A percentile compares a stretch with the other conserved stretches of the same genome.
These are phyloP conservation scores for Rubia peregrina DNA, from an alignment of 305 asterid genomes.

Conservation along the genomic window DNA sequence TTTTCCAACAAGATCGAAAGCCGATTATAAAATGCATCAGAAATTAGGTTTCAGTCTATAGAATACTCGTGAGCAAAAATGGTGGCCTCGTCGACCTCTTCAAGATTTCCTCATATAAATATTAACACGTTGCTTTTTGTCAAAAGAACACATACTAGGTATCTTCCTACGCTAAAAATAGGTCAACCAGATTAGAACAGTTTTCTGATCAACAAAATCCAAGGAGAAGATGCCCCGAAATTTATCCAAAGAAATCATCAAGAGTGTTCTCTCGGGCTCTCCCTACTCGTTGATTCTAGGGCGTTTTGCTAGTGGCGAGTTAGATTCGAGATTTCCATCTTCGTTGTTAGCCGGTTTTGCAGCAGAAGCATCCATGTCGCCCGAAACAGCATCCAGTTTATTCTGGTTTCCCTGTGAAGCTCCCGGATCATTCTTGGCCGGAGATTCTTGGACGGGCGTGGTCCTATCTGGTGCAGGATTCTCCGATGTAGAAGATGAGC, in stretches of 20 bases:
- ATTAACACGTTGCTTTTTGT: constrained; percentile 1
- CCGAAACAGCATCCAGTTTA: constrained; percentile 20
- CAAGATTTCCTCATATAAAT: constrained; percentile 1
- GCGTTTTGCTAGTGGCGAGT: constrained; percentile 55
- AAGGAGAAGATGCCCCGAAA: constrained; percentile 3
- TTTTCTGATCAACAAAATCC: constrained; percentile 4
- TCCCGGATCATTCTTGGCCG: constrained; percentile 25
- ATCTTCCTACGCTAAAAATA: constrained; percentile 7
- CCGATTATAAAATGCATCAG: neutral
- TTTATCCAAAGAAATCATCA: constrained; percentile 12
- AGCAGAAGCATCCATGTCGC: constrained; percentile 18
- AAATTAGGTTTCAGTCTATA: neutral
- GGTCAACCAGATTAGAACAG: constrained; percentile 6
- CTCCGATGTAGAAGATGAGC: constrained; percentile 39
- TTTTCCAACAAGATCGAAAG: neutral
- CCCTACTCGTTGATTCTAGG: constrained; percentile 41
- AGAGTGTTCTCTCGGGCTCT: constrained; percentile 4
- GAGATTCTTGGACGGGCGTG: constrained; percentile 31
- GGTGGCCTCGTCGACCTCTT: constrained; percentile 6
- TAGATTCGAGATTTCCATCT: constrained; percentile 29
- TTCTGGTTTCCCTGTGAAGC: constrained; percentile 23
- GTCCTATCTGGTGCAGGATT: constrained; percentile 30
- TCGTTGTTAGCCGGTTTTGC: constrained; percentile 24
- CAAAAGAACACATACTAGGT: constrained; percentile 10
- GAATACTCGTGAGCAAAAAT: constrained; percentile 11